phyloP scores from a whole-genome alignment of 2,329 filamentous ascomycete genomes.

The Fusarium ambrosium region DNA sequence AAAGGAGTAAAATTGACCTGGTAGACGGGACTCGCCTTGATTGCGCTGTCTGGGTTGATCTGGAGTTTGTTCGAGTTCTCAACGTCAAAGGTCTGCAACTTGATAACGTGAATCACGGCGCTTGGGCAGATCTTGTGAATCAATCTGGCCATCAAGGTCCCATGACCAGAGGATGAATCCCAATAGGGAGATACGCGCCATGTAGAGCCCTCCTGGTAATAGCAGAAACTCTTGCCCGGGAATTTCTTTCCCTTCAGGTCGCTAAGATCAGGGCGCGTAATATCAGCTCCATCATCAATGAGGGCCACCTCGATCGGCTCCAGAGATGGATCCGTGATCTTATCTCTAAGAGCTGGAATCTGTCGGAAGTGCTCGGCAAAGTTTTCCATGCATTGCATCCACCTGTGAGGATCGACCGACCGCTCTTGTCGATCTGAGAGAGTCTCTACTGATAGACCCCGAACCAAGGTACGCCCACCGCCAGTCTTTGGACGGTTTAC shows the following conservation, averaged over 20 bases:
- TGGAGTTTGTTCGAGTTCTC: constrained; percentile 12
- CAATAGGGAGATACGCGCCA: constrained; percentile 19
- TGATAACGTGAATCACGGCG: constrained; percentile 19
- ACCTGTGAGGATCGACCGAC: constrained; percentile 13
- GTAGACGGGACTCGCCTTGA: background rate
- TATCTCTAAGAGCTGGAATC: constrained; percentile 9
- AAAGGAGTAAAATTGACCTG: no score
- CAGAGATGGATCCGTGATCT: background rate
- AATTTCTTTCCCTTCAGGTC: constrained; percentile 5
- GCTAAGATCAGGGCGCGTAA: constrained; percentile 8
- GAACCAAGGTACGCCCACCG: background rate
- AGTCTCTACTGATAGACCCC: background rate
- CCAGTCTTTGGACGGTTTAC: background rate
- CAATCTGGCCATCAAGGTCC: constrained; percentile 13
- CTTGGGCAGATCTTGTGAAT: constrained; percentile 17
- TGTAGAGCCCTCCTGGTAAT: constrained; percentile 9
- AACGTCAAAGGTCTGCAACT: background rate
- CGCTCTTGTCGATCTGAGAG: background rate
- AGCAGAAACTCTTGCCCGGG: constrained; percentile 4
- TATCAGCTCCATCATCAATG: constrained; percentile 16
- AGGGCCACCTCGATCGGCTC: constrained; percentile 10
- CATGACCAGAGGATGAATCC: constrained; percentile 15
- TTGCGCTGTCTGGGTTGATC: constrained; percentile 11
- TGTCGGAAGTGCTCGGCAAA: constrained; percentile 9
- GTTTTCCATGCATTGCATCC: constrained; percentile 19